phyloP scores from a whole-genome alignment of 495 filamentous ascomycete genomes.

The Hypoxylon lenormandii region DNA sequence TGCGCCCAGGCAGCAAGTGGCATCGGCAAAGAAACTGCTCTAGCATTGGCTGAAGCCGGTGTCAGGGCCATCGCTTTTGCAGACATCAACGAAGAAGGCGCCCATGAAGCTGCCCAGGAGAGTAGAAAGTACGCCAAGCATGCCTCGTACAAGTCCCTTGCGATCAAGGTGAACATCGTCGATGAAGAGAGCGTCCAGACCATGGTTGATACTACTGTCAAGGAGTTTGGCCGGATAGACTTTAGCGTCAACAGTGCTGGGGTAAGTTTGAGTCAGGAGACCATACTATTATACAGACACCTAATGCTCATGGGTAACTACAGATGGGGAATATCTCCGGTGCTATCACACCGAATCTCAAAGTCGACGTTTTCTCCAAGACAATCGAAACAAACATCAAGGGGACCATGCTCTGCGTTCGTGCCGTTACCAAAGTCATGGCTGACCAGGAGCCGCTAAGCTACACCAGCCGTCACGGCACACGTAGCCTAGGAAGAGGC shows the following conservation, averaged over 20 bases:
- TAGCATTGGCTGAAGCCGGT: neutral
- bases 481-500: neutral
- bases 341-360: neutral
- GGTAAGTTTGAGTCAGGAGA: neutral
- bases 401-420: slow-evolving; percentile 9
- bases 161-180: slow-evolving; percentile 47
- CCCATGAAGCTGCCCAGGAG: neutral
- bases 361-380: slow-evolving; percentile 7
- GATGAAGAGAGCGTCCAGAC: slow-evolving; percentile 42
- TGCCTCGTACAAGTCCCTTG: neutral
- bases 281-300: no score
- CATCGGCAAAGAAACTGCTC: neutral
- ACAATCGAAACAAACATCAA: slow-evolving; percentile 10
- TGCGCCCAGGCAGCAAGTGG: neutral
- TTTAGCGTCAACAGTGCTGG: slow-evolving; percentile 53
- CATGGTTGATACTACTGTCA: slow-evolving; percentile 44
- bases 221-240: slow-evolving; percentile 49
- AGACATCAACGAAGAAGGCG: neutral
- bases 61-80: neutral
- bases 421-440: neutral
- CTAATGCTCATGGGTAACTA: neutral
- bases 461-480: neutral
- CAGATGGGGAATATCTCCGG: neutral
- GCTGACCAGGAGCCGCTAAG: neutral
- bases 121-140: neutral